A percentile compares a stretch with the other conserved stretches of the same genome.
Evolutionary conservation across 106 monocot species (phyloP).

Genomic region (Apostasia ramifera): DNA sequence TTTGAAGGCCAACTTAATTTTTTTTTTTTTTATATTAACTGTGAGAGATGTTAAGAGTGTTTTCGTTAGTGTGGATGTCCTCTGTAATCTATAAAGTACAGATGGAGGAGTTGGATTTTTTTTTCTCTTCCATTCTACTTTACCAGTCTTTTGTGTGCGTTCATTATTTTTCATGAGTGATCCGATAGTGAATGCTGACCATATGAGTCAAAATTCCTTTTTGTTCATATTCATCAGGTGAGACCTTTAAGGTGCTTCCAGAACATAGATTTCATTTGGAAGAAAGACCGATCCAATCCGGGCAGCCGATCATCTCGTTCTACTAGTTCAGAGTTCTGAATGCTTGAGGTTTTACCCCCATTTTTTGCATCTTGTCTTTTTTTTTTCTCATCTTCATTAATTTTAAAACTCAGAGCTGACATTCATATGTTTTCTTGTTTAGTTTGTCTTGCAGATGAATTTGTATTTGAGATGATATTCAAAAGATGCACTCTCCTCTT

Average conservation of each 20-base stretch:
- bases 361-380: background rate
- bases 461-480: no score
- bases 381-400: background rate
- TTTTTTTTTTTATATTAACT: no score
- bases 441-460: no score
- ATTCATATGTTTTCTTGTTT: no score
- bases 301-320: conserved; percentile 61
- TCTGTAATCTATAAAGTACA: no score
- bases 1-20: no score
- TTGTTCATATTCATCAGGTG: conserved; percentile 37
- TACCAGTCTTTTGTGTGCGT: background rate
- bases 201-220: background rate
- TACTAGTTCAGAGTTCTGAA: conserved; percentile 16
- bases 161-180: background rate
- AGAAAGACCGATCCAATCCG: conserved; percentile 46
- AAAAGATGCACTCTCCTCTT: no score
- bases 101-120: no score
- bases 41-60: background rate
- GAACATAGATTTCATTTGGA: conserved; percentile 69
- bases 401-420: no score
- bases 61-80: background rate
- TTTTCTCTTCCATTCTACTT: background rate
- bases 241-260: conserved; percentile 73
- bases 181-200: background rate
- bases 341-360: background rate